Evolutionary conservation across 345 rosid species (phyloP), one percentile per base, ranked within the genome.

Genomic region (Raphanus sativus): DNA sequence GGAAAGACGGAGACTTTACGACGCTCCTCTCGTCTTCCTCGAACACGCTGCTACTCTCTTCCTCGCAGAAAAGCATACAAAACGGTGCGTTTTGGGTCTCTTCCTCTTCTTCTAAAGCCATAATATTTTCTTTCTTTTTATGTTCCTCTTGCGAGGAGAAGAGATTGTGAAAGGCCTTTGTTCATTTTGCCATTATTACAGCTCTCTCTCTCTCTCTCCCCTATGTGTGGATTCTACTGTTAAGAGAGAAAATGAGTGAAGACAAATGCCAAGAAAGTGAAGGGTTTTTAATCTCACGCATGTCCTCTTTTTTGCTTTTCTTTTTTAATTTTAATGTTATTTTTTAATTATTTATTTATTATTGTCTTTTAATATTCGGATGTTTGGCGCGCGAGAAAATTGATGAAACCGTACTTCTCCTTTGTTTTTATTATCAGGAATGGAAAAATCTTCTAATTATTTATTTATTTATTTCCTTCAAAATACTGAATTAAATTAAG

Each of bases 1-100:
- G 60, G 0, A 85, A 90, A 36, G 65, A 64, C 7, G 75, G 75
- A 74, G 65, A 75, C 67, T 80, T 79, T 74, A 50, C 55, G n/a
- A n/a, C 17, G 17, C 55, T 48, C 17, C 55, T 48, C 17, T 73
- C 70, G 16, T 42, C 15, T 42, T 42, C 52, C 52, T 71, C 55
- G 55, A 42, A 42, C 15, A 42, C 52, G 55, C 38, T 62, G 26
- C 50, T 62, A n/a, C 70, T 80, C 73, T 86, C 89, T 67, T 91
- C 96, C 81, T 91, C 96, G 15, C 97, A 94, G 71, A 74, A 89
- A 7, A 91, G 86, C 69, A 78, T 66, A 74, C 83, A 76, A 75
- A 6, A 76, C 56, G 84, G 70, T 70, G 88, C 80, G 77, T 70
- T 71, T 65, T 61, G 86, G 28, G 67, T 32, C 67, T 80, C 75